Conservation (phyloP, 2,329 filamentous ascomycete genomes). For the Arthroderma sp. region DNA sequence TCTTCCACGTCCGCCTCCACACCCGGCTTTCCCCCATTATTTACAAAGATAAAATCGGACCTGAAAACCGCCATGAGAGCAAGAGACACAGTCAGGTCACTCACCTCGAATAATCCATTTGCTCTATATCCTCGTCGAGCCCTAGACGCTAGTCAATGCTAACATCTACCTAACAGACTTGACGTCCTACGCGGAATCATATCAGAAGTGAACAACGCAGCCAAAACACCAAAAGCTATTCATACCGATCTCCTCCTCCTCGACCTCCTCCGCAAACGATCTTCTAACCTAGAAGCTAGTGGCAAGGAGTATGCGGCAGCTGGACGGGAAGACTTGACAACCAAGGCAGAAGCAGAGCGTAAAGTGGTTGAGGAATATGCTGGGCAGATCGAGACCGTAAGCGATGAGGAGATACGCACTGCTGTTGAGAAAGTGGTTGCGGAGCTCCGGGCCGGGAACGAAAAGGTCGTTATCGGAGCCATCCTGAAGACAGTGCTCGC, state of each 20-base stretch:
- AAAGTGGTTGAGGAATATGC: slow-evolving; percentile 36
- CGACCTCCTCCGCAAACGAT: slow-evolving; percentile 36
- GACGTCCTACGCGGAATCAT: slow-evolving; percentile 40
- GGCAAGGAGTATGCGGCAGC: slow-evolving; percentile 32
- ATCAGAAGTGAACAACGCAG: slow-evolving; percentile 39
- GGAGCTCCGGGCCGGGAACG: slow-evolving; percentile 25
- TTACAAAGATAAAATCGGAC: slow-evolving; percentile 35
- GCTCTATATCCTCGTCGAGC: background rate
- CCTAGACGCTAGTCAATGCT: background rate
- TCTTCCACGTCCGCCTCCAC: slow-evolving; percentile 24
- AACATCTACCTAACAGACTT: slow-evolving; percentile 23
- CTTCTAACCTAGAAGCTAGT: slow-evolving; percentile 28
- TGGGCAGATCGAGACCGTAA: slow-evolving; percentile 31
- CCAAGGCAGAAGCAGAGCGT: slow-evolving; percentile 35
- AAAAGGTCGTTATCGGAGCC: slow-evolving; percentile 27
- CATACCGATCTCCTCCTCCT: slow-evolving; percentile 38
- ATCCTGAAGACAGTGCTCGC: slow-evolving; percentile 35
- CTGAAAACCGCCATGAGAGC: slow-evolving; percentile 40
- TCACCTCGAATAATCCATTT: slow-evolving; percentile 1
- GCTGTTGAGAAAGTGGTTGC: slow-evolving; percentile 28
- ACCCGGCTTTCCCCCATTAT: slow-evolving; percentile 31
- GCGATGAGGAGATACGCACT: slow-evolving; percentile 29
- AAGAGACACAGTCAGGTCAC: slow-evolving; percentile 37
- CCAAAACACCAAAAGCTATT: slow-evolving; percentile 36
- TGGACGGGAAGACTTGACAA: slow-evolving; percentile 33